Base-by-base conservation (phyloP, 768 basidiomycete species). In the Russula vinacea region DNA sequence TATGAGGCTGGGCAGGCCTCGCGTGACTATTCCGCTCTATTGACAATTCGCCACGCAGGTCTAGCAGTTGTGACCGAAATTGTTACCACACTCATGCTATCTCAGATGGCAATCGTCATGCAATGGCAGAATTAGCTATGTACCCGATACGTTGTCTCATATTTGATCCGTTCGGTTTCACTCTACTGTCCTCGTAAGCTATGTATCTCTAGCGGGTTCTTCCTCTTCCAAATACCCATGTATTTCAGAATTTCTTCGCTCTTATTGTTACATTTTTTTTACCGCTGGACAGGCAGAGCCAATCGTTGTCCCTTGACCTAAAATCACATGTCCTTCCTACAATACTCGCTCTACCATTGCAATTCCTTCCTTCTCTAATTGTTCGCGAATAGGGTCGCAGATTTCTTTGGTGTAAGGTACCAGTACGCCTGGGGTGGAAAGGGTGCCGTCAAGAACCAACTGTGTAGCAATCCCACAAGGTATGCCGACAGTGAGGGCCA, bases 381-480 rank as follows among this genome's bases (percentile, higher is more conserved):
- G 71, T 61, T 78, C 79, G 47, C 89, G 79, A 65, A 94, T 81
- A 26, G 86, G 85, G 58, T 90, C 88, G 71, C 90, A 92, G 42
- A 93, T 84, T 73, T 90, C 88, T 77, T 89, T 88, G 63, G 82
- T 84, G 76, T 98, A 98, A 3, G 96, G 96, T 13, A 85, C 89
- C 55, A 86, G 83, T 7, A 99, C 83, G 71, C 96, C 96, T 16
- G 89, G 84, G 42, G 79, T 83, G 67, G 76, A 83, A 72, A 98
- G 77, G 51, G 85, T 83, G 67, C 94, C 94, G 70, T 98, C 94
- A 53, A 99, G 79, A 29, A 99, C 84, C 66, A 94, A 81, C 79
- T 98, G 94, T 0, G 87, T 85, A 2, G 97, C 95, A 71, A 98
- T 90, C 67, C 95, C 96, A 72, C 93, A 95, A 1, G 96, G 96